A percentile compares a stretch with the other conserved stretches of the same genome.
Evolutionary conservation across 208 protist species (phyloP).

Genomic region (Leishmania mexicana): DNA sequence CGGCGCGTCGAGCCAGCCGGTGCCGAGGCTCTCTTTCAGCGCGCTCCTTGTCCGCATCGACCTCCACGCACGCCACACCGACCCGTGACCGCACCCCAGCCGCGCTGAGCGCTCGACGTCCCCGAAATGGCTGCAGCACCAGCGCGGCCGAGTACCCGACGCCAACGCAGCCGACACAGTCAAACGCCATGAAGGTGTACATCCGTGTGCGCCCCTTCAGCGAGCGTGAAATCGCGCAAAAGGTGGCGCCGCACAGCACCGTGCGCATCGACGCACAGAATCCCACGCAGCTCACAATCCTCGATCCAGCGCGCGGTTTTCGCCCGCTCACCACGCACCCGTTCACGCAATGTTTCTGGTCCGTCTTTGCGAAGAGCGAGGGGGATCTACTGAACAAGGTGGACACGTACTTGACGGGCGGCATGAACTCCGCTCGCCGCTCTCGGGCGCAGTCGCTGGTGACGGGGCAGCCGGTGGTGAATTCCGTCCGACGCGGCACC

Average conservation of each 20-base stretch:
- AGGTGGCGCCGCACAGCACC: constrained; percentile 52
- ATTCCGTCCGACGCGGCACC: constrained; percentile 19
- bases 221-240: constrained; percentile 69
- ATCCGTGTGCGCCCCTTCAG: constrained; percentile 86
- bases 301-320: constrained; percentile 68
- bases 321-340: constrained; percentile 60
- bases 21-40: not conserved
- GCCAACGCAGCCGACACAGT: constrained; percentile 25
- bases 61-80: constrained; percentile 20
- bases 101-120: constrained; percentile 10
- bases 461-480: not conserved
- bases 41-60: constrained; percentile 6
- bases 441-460: constrained; percentile 36
- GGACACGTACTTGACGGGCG: constrained; percentile 43
- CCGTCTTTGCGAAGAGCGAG: constrained; percentile 50
- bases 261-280: constrained; percentile 79
- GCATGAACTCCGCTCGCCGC: constrained; percentile 48
- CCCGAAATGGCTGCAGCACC: constrained; percentile 3
- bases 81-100: constrained; percentile 10
- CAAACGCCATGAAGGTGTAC: constrained; percentile 87
- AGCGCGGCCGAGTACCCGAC: constrained; percentile 4
- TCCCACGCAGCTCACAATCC: constrained; percentile 62
- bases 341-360: constrained; percentile 86
- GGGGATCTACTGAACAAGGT: constrained; percentile 37
- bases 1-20: constrained; percentile 1